Conservation (phyloP, 1,284 basidiomycete species). For the Boletus austroedulis region DNA sequence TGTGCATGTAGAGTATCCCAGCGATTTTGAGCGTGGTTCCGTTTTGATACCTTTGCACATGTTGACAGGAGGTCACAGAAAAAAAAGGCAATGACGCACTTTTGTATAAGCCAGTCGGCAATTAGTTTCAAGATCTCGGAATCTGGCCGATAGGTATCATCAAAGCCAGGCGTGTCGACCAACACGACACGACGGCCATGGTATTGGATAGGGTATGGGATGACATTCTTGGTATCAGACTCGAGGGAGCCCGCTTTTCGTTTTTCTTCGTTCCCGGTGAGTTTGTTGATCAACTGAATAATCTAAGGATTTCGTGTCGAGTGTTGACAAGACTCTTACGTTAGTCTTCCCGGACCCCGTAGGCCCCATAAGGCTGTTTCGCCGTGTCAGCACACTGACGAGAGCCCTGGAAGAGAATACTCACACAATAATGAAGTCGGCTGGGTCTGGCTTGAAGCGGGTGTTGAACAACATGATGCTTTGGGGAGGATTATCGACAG, state of each 20-base stretch:
- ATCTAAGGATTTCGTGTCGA: no score
- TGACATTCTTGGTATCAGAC: slow-evolving; percentile 16
- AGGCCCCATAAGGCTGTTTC: neutral
- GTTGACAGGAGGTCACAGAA: neutral
- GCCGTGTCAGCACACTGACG: no score
- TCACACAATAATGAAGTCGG: no score
- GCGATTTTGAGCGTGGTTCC: slow-evolving; percentile 22
- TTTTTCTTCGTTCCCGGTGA: slow-evolving; percentile 7
- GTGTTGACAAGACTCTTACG: no score
- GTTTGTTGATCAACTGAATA: slow-evolving; percentile 22
- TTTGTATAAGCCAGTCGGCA: slow-evolving; percentile 26
- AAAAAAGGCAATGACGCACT: no score
- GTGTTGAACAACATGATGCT: no score
- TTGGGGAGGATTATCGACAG: no score
- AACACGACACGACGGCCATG: slow-evolving; percentile 12
- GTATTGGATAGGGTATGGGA: neutral
- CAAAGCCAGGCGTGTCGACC: slow-evolving; percentile 32
- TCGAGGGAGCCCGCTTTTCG: neutral
- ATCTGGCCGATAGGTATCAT: slow-evolving; percentile 27
- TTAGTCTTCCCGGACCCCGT: slow-evolving; percentile 27
- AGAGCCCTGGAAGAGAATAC: no score
- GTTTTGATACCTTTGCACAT: slow-evolving; percentile 10
- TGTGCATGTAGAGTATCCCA: slow-evolving; percentile 51
- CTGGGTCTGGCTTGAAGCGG: no score
- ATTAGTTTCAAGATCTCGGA: slow-evolving; percentile 24